Evolutionary conservation across 495 filamentous ascomycete species (phyloP), one percentile per base, ranked within the genome.

Genomic region (Clohesyomyces aquaticus): DNA sequence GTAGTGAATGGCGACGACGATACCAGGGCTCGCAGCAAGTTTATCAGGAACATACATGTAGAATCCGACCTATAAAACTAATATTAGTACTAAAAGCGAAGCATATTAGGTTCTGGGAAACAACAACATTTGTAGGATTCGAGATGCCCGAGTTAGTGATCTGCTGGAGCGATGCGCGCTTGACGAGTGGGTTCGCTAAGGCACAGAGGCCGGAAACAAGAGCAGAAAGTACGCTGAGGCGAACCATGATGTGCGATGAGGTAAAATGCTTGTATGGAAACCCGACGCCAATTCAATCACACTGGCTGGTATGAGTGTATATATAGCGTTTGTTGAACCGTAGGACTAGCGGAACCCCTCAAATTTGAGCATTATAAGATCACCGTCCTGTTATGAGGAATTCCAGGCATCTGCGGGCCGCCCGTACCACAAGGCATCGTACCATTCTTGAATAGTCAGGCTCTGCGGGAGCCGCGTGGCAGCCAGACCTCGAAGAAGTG

Each of bases 31-130:
- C 11, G 69, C 52, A 22, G 46, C 66, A 10, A 68, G 32, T 6
- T 56, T 59, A 16, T 42, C 55, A 6, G 69, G 69, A 1, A 71
- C 69, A 79, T 64, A 68, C 45, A 71, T 63, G 56, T 69, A 71
- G 46, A 61, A 61, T 3, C 32, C 57, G 28, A 45, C 45, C 9
- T 49, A n/a, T n/a, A n/a, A n/a, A n/a, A n/a, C n/a, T n/a, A n/a
- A n/a, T n/a, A n/a, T n/a, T 21, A 63, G 59, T 62, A 83, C 78
- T 29, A 80, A 78, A 50, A 76, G 69, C n/a, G 71, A 63, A 71
- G 75, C 58, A 73, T 72, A 73, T 28, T 62, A 67, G 14, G 65
- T 42, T 10, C 46, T 11, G 10, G 46, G 10, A 49, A 23, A 49
- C 10, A 9, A 9, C 46, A 9, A 49, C 49, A 53, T 53, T 53